Base-by-base conservation (phyloP, 139 green algal genomes). In the Chlamydomonas applanata region DNA sequence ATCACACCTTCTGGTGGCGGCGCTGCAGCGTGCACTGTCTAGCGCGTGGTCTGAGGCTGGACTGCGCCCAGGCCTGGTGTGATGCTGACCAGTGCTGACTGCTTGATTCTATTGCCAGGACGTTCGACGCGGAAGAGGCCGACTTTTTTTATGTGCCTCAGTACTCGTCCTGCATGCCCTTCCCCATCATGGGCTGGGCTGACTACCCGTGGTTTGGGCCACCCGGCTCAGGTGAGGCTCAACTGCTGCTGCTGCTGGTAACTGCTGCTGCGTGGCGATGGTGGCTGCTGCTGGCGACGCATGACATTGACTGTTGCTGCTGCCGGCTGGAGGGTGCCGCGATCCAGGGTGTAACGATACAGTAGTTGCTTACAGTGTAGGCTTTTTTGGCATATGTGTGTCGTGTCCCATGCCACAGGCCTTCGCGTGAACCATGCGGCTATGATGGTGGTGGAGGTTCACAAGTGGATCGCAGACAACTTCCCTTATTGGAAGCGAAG, bases 1-100 rank as follows among this genome's bases (percentile, higher is more conserved):
- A n/a, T n/a, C n/a, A n/a, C n/a, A n/a, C n/a, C n/a, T n/a, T n/a
- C n/a, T n/a, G n/a, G n/a, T n/a, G n/a, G n/a, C n/a, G n/a, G n/a
- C n/a, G n/a, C n/a, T n/a, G n/a, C n/a, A n/a, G n/a, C n/a, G n/a
- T n/a, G n/a, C n/a, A n/a, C n/a, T n/a, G n/a, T n/a, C n/a, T n/a
- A n/a, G n/a, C n/a, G 87, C 98, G 60, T 99, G n/a, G n/a, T n/a
- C n/a, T n/a, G n/a, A n/a, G 54, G 22, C 54, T 11, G 54, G 4
- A 25, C 54, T 29, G 4, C 54, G 13, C 54, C 7, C 9, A 4
- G 4, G 54, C 9, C 7, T 4, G 22, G 4, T 62, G 54, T 32
- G 22, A 9, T 62, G 24, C 13, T 62, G 22, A 29, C 54, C 54
- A 32, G 22, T 29, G 4, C 22, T 62, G 46, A 14, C 17, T 32